Evolutionary conservation across 495 filamentous ascomycete species (phyloP), one percentile per base, ranked within the genome.

Genomic region (Penicillium coffeae): DNA sequence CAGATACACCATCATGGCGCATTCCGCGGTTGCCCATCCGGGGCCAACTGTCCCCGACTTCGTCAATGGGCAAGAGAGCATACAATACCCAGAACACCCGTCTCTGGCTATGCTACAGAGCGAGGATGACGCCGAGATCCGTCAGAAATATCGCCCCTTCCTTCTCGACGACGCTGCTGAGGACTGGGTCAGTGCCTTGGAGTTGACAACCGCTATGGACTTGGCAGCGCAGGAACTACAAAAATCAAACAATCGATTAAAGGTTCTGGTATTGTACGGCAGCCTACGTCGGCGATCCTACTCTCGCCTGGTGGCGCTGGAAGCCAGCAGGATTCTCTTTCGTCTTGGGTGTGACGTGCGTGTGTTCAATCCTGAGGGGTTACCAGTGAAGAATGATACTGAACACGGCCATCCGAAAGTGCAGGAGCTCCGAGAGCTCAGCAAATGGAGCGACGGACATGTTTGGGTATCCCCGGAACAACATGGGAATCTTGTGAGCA

Each of bases 381-480:
- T 87, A 5, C 85, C 85, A 0, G 66, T 84, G 30, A 84, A 86
- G 58, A 83, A 86, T 51, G 81, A 84, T 47, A 69, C 68, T 18
- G 75, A 81, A 8, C 70, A 77, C 42, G 51, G 45, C 14, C 83
- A 88, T 58, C 63, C 72, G 0, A 85, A 85, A 40, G 85, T 87
- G 1, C 79, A 80, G 50, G 84, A 88, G 55, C 76, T 88, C 15
- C 71, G 84, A 12, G 70, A 77, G 4, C 72, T 88, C 8, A 83
- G 77, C 46, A 53, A 49, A 8, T 88, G 84, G 85, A 85, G 81
- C 48, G 84, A 88, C 54, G 85, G 83, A 0, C 83, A 88, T 60
- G 46, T 88, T 12, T 87, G 83, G 85, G 68, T 82, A 8, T 80
- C 78, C 3, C 85, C 83, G 0, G 85, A 88, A 56, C 84, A 88